Conservation (phyloP, 257 asterid genomes). For the Nicotiana otophora region DNA sequence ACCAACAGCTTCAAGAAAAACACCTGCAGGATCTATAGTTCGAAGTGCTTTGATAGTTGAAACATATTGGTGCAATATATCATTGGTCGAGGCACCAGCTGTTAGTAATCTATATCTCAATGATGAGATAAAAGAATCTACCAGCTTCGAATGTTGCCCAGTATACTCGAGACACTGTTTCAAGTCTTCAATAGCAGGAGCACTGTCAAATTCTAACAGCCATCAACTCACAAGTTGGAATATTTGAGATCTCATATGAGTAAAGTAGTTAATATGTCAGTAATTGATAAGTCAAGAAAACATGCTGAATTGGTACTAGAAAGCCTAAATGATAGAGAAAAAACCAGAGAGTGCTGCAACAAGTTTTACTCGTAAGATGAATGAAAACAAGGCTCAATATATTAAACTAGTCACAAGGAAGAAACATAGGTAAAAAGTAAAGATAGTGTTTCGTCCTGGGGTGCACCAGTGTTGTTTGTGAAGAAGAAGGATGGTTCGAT, state of each 20-base stretch:
- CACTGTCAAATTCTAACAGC: conserved; percentile 44
- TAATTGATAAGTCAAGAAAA: background rate
- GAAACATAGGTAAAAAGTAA: background rate
- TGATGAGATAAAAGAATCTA: conserved; percentile 88
- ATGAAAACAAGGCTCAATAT: background rate
- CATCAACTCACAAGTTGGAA: background rate
- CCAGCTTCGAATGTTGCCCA: conserved; percentile 96
- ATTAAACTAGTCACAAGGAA: background rate
- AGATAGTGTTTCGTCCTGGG: background rate
- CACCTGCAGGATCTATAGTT: conserved; percentile 95
- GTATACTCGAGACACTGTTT: conserved; percentile 87
- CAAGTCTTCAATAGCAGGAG: conserved; percentile 94
- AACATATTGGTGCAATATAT: conserved; percentile 85
- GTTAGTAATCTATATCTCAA: conserved; percentile 81
- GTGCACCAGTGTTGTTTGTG: no score
- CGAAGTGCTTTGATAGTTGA: conserved; percentile 97
- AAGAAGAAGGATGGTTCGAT: no score
- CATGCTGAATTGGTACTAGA: background rate
- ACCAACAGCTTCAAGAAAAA: conserved; percentile 94
- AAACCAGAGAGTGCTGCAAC: conserved; percentile 8
- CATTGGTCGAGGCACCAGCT: conserved; percentile 98
- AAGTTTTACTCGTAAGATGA: background rate
- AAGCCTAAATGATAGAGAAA: background rate
- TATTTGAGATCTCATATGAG: background rate
- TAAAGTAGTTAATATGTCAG: background rate